Conservation (phyloP, 306 rosid species). For the Canavalia ensiformis region DNA sequence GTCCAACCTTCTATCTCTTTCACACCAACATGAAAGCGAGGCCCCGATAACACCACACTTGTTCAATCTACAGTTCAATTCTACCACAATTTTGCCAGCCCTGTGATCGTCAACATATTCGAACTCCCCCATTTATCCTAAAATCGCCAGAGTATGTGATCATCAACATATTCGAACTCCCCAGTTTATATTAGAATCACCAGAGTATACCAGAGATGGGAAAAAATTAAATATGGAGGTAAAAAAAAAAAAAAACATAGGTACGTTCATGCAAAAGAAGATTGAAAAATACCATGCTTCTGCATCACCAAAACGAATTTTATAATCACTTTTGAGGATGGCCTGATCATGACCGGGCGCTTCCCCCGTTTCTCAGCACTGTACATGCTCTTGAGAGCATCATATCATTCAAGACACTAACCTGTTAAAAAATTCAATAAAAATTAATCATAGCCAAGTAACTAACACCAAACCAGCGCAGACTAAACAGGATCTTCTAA, state of each 20-base stretch:
- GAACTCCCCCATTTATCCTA: slow-evolving; percentile 55
- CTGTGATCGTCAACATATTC: slow-evolving; percentile 56
- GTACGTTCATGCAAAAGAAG: background rate
- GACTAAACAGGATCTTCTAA: background rate
- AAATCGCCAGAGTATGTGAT: slow-evolving; percentile 25
- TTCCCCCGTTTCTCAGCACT: slow-evolving; percentile 56
- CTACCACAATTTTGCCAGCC: slow-evolving; percentile 54
- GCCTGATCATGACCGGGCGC: slow-evolving; percentile 56
- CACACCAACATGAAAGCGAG: slow-evolving; percentile 54
- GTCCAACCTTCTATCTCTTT: slow-evolving; percentile 57
- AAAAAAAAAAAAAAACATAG: background rate
- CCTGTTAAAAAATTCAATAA: slow-evolving; percentile 42
- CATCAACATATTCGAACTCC: slow-evolving; percentile 55
- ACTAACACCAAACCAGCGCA: background rate
- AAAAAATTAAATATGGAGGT: background rate
- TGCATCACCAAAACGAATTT: slow-evolving; percentile 53
- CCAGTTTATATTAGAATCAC: slow-evolving; percentile 46
- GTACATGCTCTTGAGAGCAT: slow-evolving; percentile 56
- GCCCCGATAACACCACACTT: slow-evolving; percentile 55
- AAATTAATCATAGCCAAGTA: background rate
- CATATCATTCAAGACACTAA: slow-evolving; percentile 57
- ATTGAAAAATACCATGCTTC: slow-evolving; percentile 47
- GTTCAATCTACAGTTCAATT: slow-evolving; percentile 53
- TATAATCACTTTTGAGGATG: slow-evolving; percentile 53
- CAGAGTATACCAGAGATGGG: background rate